Evolutionary conservation across 257 asterid species (phyloP), one percentile per base, ranked within the genome.

Genomic region (Nemophila menziesii): DNA sequence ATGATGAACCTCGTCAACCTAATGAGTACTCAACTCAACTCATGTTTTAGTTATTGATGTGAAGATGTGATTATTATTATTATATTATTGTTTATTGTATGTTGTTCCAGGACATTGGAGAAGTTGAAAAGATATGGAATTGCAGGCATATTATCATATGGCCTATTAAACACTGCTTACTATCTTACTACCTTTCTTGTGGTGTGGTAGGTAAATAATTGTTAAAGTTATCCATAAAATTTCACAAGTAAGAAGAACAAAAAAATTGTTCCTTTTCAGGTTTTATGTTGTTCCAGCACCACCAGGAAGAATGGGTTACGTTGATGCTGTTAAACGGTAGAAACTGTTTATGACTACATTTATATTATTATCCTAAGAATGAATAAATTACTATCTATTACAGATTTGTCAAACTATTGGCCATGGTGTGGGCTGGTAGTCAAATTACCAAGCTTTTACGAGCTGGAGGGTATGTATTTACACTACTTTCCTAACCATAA

Each of bases 401-500:
- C 80, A 82, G 97, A 74, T 83, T 87, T 60, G 66, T 87, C 41
- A 87, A 83, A 64, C 69, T 80, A 60, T 57, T 87, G 86, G 97
- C 83, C 63, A 80, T 87, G 95, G 97, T 87, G 48, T 87, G 95
- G 97, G 97, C 97, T 43, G 93, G 97, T 46, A 87, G 97, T 70
- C 97, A 87, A 74, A 95, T 82, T 42, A 87, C 97, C 11, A 87
- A 87, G 71, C 71, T 83, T 54, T 27, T 68, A n/a, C 61, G 93
- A 67, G 97, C 97, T 56, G 97, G 81, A 56, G 95, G 97, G 94
- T 86, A 67, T 74, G 86, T 61, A 46, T 42, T 2, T 48, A n/a
- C n/a, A n/a, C n/a, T n/a, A n/a, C n/a, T n/a, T n/a, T n/a, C n/a
- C n/a, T n/a, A n/a, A n/a, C n/a, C n/a, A n/a, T n/a, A n/a, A n/a